Evolutionary conservation across 2,329 filamentous ascomycete species (phyloP), one percentile per base, ranked within the genome.

Genomic region (Grosmannia clavigera): DNA sequence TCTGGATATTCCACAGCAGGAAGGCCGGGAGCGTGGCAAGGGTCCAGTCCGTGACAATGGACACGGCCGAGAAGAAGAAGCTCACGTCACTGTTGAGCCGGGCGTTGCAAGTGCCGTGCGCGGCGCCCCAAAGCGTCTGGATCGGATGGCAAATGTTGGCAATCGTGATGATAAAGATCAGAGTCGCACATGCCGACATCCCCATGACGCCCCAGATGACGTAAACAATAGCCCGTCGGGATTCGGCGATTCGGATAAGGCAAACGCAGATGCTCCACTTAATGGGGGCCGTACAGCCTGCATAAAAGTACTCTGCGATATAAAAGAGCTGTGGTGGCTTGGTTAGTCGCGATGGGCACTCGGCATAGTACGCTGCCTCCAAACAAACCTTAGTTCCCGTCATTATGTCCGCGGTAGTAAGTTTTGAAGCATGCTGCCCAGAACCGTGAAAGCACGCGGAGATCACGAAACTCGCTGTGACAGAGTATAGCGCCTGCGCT

Each of bases 101-200:
- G 4, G 5, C 38, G 31, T 51, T 51, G 56, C 56, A 58, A 9
- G 40, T 51, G 56, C 56, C 56, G n/a, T 51, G 9, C 6, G 56
- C 56, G 35, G 56, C 43, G 27, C 56, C 56, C 56, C 40, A 58
- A 38, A 58, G 56, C 27, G 56, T 51, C 56, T 58, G 40, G 29
- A 57, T 57, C 5, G 55, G 55, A 22, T 57, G 55, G 27, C 55
- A 57, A 25, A 57, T 57, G 55, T 57, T 57, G 55, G 55, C 55
- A 50, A 57, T 57, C 16, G 56, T 51, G 31, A 51, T 4, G 56
- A 58, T 14, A 43, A 58, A 58, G 46, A 51, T 35, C 27, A 58
- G 1, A 11, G 43, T 51, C 2, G 55, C 38, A 7, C 14, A 10
- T 9, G 38, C 55, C 6, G 55, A 48, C n/a, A 57, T 48, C 6